A percentile compares a stretch with the other conserved stretches of the same genome.
Evolutionary conservation across 345 rosid genomes (phyloP).

Genomic region (Eucalyptus urophylla): DNA sequence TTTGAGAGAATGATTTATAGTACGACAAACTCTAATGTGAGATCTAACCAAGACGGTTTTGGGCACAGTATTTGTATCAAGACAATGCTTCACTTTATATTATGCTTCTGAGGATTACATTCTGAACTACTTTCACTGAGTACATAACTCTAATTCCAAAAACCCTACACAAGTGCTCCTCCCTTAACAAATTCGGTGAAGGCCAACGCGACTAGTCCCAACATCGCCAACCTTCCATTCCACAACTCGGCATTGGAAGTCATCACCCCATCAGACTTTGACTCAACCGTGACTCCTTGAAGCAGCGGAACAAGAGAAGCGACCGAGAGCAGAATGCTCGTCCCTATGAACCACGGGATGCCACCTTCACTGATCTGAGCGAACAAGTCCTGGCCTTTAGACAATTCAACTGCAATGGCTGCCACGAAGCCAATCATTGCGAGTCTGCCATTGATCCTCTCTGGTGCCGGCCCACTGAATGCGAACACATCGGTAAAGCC

Average conservation of each 20-base stretch:
- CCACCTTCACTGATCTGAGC: constrained; percentile 59
- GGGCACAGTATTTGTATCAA: not conserved
- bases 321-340: constrained; percentile 36
- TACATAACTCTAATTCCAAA: not conserved
- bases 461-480: constrained; percentile 82
- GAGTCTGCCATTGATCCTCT: constrained; percentile 72
- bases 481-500: constrained; percentile 48
- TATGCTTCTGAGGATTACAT: not conserved
- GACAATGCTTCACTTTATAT: not conserved
- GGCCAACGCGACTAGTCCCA: constrained; percentile 71
- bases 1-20: not conserved
- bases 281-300: constrained; percentile 44
- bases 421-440: constrained; percentile 82
- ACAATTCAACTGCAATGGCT: constrained; percentile 56
- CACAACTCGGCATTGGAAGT: constrained; percentile 72
- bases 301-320: constrained; percentile 58
- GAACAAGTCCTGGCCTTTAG: constrained; percentile 54
- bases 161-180: constrained; percentile 5
- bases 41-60: not conserved
- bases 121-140: not conserved
- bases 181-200: constrained; percentile 65
- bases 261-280: constrained; percentile 47
- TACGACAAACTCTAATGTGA: not conserved
- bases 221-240: constrained; percentile 79
- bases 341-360: constrained; percentile 38